Conservation (phyloP, 441 rosid species). For the Rhodomyrtus psidioides region DNA sequence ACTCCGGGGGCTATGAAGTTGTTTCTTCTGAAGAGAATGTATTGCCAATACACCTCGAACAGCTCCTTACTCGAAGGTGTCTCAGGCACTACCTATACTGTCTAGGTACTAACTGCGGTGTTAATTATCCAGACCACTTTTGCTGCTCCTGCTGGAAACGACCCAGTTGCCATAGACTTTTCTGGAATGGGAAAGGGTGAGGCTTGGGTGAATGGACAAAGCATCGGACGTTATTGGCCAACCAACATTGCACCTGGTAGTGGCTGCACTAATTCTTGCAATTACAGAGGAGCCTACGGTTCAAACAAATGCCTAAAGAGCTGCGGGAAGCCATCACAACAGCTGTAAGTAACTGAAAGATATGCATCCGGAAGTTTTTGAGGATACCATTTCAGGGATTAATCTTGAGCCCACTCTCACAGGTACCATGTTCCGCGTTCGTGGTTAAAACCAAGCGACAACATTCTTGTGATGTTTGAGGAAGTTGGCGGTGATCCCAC, state of each 20-base stretch:
- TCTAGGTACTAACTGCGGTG: neutral
- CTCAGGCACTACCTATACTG: neutral
- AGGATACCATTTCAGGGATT: neutral
- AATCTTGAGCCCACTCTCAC: neutral
- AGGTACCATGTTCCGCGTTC: conserved; percentile 97
- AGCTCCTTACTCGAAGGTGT: neutral
- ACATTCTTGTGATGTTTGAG: conserved; percentile 81
- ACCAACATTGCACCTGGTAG: conserved; percentile 32
- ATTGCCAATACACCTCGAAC: neutral
- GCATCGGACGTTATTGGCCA: conserved; percentile 98
- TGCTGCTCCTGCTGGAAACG: conserved; percentile 59
- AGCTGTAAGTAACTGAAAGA: conserved; percentile 45
- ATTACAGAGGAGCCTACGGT: conserved; percentile 64
- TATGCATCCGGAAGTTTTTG: neutral
- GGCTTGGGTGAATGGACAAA: conserved; percentile 97
- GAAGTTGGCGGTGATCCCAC: conserved; percentile 94
- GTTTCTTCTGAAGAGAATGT: neutral
- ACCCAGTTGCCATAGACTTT: conserved; percentile 80
- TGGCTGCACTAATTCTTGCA: conserved; percentile 64
- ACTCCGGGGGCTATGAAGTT: neutral
- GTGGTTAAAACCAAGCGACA: conserved; percentile 69
- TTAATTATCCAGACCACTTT: conserved; percentile 48
- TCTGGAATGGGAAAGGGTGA: conserved; percentile 89
- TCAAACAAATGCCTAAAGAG: conserved; percentile 71
- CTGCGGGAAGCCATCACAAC: conserved; percentile 90